These are phyloP conservation scores for Taphrina flavorubra DNA, from an alignment of 1,139 yeast species.

Conservation along the genomic window DNA sequence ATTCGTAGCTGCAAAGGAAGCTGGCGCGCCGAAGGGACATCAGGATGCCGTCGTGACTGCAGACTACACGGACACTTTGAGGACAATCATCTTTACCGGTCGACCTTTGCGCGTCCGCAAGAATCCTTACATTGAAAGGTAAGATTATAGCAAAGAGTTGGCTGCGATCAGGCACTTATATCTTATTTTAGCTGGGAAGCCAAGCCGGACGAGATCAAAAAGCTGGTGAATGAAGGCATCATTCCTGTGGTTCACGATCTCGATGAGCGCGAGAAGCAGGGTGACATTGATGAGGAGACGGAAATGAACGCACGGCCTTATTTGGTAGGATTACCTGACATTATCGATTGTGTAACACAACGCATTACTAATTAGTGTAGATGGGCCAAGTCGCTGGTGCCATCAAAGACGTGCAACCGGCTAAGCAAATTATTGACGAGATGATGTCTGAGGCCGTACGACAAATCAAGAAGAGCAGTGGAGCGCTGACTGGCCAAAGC, in stretches of 20 bases:
- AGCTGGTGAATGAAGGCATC: conserved; percentile 47
- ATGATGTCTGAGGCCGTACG: conserved; percentile 48
- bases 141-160: not conserved
- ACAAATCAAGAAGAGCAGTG: conserved; percentile 32
- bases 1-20: conserved; percentile 49
- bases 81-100: conserved; percentile 49
- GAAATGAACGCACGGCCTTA: conserved; percentile 44
- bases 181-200: conserved; percentile 46
- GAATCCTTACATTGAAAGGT: conserved; percentile 46
- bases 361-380: conserved; percentile 17
- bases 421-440: conserved; percentile 48
- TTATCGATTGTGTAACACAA: not conserved
- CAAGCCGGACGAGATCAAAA: conserved; percentile 47
- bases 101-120: conserved; percentile 49
- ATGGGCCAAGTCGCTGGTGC: conserved; percentile 50
- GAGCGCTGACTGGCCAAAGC: conserved; percentile 2
- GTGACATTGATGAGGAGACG: conserved; percentile 43
- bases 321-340: conserved; percentile 42
- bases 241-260: conserved; percentile 47
- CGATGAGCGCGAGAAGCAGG: conserved; percentile 46
- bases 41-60: conserved; percentile 48
- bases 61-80: conserved; percentile 47
- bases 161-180: too few relatives aligned
- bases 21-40: conserved; percentile 48
- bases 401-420: conserved; percentile 48